A percentile compares a stretch with the other conserved stretches of the same genome.
phyloP scores from a whole-genome alignment of 2,329 filamentous ascomycete genomes.

The Metarhizium anisopliae region DNA sequence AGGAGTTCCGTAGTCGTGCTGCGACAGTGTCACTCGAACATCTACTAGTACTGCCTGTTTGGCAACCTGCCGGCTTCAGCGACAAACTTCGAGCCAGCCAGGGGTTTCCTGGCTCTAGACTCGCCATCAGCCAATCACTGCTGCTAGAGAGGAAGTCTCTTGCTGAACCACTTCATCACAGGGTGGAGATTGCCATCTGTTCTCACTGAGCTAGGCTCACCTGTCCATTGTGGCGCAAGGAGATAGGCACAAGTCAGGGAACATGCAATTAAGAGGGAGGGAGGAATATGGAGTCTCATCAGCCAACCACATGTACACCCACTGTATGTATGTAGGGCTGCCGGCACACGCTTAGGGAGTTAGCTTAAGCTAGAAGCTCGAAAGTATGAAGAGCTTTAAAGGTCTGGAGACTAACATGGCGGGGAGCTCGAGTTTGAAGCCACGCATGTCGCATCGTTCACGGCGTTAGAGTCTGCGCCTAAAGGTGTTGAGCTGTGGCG shows the following conservation, averaged over 20 bases:
- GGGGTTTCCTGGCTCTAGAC: neutral
- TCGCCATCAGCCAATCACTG: neutral
- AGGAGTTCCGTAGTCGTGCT: neutral
- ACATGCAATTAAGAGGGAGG: neutral
- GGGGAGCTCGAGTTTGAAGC: no score
- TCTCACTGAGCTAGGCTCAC: neutral
- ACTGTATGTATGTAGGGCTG: no score
- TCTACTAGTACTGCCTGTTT: neutral
- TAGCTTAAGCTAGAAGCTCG: no score
- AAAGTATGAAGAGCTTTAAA: no score
- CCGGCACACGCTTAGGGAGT: no score
- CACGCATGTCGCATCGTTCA: neutral
- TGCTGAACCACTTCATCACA: no score
- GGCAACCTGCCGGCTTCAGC: neutral
- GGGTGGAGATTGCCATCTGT: no score
- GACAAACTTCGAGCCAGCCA: neutral
- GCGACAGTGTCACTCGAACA: neutral
- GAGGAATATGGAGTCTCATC: neutral
- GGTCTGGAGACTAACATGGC: no score
- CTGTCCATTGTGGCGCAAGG: neutral
- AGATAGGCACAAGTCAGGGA: neutral
- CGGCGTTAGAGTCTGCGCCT: neutral
- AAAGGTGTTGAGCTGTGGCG: neutral
- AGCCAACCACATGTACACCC: no score
- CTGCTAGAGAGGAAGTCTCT: no score